A percentile compares a stretch with the other conserved stretches of the same genome.
phyloP scores from a whole-genome alignment of 805 yeast species.

The Tetrapisispora taiwanensis region DNA sequence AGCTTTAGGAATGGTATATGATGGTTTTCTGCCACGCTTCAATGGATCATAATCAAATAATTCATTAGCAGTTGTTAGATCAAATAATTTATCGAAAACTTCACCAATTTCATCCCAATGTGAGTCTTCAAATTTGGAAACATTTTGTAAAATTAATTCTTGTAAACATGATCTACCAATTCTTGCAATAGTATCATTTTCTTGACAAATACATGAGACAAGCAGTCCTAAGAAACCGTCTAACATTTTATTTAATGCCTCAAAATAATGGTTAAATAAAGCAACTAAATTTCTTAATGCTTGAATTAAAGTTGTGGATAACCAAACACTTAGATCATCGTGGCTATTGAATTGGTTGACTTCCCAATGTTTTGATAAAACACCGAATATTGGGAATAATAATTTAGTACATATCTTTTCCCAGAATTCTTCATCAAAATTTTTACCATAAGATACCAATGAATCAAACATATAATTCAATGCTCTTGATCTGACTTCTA shows the following conservation, averaged over 20 bases:
- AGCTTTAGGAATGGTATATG: constrained; percentile 18
- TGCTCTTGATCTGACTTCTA: constrained; percentile 88
- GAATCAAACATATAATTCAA: constrained; percentile 74
- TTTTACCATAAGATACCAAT: constrained; percentile 66
- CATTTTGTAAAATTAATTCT: constrained; percentile 68
- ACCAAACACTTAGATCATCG: constrained; percentile 90
- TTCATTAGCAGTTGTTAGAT: constrained; percentile 76
- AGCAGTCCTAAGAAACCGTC: constrained; percentile 70
- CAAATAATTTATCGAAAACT: constrained; percentile 62
- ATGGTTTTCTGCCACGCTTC: constrained; percentile 25
- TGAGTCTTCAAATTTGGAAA: constrained; percentile 44
- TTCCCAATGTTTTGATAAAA: constrained; percentile 67
- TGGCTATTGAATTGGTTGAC: constrained; percentile 54
- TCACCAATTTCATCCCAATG: constrained; percentile 71
- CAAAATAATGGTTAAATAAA: constrained; percentile 74
- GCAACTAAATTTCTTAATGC: constrained; percentile 84
- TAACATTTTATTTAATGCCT: constrained; percentile 58
- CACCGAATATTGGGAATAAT: constrained; percentile 82
- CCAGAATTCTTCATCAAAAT: constrained; percentile 75
- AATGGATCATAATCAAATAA: constrained; percentile 48
- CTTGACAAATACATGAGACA: constrained; percentile 87
- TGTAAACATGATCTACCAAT: constrained; percentile 87
- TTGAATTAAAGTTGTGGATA: constrained; percentile 91
- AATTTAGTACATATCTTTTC: constrained; percentile 64
- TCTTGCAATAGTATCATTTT: constrained; percentile 90